phyloP scores from a whole-genome alignment of 2,329 filamentous ascomycete genomes.

The Fusarium nanum region DNA sequence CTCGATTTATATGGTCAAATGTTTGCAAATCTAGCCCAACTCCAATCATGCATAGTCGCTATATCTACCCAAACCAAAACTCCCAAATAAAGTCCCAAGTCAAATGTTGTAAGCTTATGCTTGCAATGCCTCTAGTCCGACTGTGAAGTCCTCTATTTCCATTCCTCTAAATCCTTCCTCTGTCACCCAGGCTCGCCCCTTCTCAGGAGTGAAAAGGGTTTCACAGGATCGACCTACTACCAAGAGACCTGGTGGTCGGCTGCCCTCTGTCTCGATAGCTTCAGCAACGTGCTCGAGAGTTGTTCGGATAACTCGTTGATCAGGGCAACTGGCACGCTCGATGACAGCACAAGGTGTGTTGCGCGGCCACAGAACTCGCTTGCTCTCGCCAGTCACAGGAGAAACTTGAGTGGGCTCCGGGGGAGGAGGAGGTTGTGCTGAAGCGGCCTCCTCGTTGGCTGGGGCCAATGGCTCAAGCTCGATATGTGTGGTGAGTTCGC shows the following conservation, averaged over 20 bases:
- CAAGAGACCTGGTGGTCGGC: conserved; percentile 86
- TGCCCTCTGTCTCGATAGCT: conserved; percentile 90
- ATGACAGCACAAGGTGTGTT: conserved; percentile 91
- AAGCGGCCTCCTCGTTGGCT: conserved; percentile 37
- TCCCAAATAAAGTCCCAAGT: conserved; percentile 26
- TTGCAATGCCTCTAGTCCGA: conserved; percentile 41
- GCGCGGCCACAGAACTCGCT: conserved; percentile 71
- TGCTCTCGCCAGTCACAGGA: conserved; percentile 19
- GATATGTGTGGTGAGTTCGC: conserved; percentile 69
- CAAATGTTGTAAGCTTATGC: conserved; percentile 15
- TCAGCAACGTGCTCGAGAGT: conserved; percentile 82
- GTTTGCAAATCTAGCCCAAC: conserved; percentile 24
- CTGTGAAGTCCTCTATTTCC: conserved; percentile 60
- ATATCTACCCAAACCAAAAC: conserved; percentile 11
- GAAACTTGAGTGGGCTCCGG: conserved; percentile 16
- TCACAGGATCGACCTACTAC: conserved; percentile 88
- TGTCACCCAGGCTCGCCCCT: conserved; percentile 78
- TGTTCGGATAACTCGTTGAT: conserved; percentile 91
- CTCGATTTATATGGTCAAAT: conserved; percentile 1
- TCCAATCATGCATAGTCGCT: conserved; percentile 33
- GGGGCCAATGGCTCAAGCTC: conserved; percentile 48
- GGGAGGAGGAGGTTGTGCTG: conserved; percentile 25
- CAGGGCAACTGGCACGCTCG: conserved; percentile 91
- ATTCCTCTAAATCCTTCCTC: conserved; percentile 88
- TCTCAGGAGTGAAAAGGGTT: conserved; percentile 71